These are phyloP conservation scores for Beta macrorhiza DNA, from an alignment of 179 eudicot genomes.

Conservation along the genomic window DNA sequence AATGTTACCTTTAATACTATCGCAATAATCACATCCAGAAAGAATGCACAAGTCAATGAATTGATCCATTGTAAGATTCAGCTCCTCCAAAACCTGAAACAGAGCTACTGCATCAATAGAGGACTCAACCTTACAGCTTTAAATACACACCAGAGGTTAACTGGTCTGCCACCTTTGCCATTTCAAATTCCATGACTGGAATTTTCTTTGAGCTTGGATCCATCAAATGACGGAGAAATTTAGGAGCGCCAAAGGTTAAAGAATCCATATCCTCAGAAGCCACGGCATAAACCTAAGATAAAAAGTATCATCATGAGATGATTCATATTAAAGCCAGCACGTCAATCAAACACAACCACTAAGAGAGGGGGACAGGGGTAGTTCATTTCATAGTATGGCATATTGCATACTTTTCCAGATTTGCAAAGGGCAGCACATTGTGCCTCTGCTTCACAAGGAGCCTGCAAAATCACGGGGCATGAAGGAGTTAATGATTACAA, in stretches of 20 bases:
- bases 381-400: not conserved
- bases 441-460: conserved; percentile 99
- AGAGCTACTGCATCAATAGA: conserved; percentile 18
- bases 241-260: conserved; percentile 92
- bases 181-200: conserved; percentile 98
- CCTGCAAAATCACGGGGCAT: conserved; percentile 39
- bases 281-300: conserved; percentile 78
- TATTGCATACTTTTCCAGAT: conserved; percentile 69
- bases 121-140: not conserved
- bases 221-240: conserved; percentile 95
- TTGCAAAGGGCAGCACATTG: conserved; percentile 97
- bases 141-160: not conserved
- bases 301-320: conserved; percentile 5
- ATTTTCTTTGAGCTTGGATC: conserved; percentile 94
- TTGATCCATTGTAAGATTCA: conserved; percentile 92
- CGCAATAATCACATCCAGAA: conserved; percentile 96
- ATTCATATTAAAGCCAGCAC: not conserved
- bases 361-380: not conserved
- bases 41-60: conserved; percentile 98
- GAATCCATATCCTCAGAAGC: conserved; percentile 99
- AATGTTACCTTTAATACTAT: conserved; percentile 76
- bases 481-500: not conserved
- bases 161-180: conserved; percentile 59
- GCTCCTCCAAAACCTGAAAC: conserved; percentile 82
- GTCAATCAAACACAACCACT: not conserved